Percentiles rank a stretch among this genome's conserved stretches.
Conservation (phyloP, 129 eudicot species). For the Erigeron canadensis region DNA sequence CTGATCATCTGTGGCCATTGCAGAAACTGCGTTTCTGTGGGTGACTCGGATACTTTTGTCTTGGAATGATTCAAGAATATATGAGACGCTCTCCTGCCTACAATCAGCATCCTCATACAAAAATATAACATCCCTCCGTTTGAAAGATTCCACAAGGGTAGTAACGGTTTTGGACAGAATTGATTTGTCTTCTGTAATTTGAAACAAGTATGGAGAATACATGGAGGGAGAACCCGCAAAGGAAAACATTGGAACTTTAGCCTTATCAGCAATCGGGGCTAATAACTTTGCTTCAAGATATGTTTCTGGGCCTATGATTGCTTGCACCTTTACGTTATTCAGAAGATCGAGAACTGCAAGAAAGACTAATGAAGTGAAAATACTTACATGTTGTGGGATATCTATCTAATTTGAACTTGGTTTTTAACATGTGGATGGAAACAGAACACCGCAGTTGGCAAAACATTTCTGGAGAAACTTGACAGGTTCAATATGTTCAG, state of each 20-base stretch:
- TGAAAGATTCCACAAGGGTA: constrained; percentile 18
- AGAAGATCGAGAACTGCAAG: constrained; percentile 29
- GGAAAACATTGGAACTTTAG: constrained; percentile 30
- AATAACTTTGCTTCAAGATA: constrained; percentile 5
- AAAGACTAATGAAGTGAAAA: background rate
- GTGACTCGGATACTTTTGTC: constrained; percentile 10
- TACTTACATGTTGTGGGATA: background rate
- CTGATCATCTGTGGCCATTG: constrained; percentile 31
- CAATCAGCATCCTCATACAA: constrained; percentile 29
- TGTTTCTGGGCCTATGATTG: constrained; percentile 33
- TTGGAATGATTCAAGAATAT: constrained; percentile 17
- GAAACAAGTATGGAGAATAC: constrained; percentile 24
- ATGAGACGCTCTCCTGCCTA: constrained; percentile 16
- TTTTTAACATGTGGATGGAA: background rate
- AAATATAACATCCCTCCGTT: constrained; percentile 31
- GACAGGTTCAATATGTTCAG: background rate
- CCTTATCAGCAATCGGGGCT: constrained; percentile 12
- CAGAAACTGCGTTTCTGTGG: constrained; percentile 32
- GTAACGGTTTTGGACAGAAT: constrained; percentile 22
- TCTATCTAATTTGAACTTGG: background rate
- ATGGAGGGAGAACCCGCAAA: background rate
- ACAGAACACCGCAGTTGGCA: background rate
- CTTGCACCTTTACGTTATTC: constrained; percentile 29
- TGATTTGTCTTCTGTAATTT: constrained; percentile 25
- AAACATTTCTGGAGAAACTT: background rate